Evolutionary conservation across 2,329 filamentous ascomycete genomes (phyloP), one percentile per base, ranked within the genome.

Genomic region (Ceratocystis destructans): DNA sequence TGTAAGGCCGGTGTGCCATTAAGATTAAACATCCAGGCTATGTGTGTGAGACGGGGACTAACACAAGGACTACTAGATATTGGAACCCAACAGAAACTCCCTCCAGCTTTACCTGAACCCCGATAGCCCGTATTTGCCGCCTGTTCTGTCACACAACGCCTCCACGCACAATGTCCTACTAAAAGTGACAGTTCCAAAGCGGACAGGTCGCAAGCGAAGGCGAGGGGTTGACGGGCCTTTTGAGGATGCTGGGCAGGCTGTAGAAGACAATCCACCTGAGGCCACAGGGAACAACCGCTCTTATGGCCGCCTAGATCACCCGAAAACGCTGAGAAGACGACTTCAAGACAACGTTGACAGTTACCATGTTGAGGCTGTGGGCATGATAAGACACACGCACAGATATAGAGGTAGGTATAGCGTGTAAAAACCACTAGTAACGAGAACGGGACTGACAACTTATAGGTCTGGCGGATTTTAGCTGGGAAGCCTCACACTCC

Each of bases 181-280:
- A 64, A 92, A 91, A 73, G 81, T 99, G 66, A 91, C 87, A 0
- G 84, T 97, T 0, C 93, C 94, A 0, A 94, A 87, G 74, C 81
- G 90, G 66, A 96, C 91, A 1, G 92, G 92, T 2, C 83, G 90
- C 68, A 96, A 89, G 75, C 83, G 92, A 67, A 96, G 92, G 77
- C 81, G 87, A 70, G 91, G 90, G n/a, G 85, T 84, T 4, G 74
- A 86, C 66, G 87, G 80, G 3, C 85, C 87, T 0, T 93, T 85
- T 72, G 76, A 79, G 50, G 79, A 79, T 2, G 76, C 78, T 63
- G 45, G 75, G 4, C 72, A 77, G 12, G 69, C 76, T 17, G 61
- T 73, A 1, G 71, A 75, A 65, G 66, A 70, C 41, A 20, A 65
- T 2, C 17, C 64, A 1, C 68, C 65, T 33, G 67, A 70, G 10